phyloP scores from a whole-genome alignment of 768 basidiomycete genomes.

The Rhizopogon sp. region DNA sequence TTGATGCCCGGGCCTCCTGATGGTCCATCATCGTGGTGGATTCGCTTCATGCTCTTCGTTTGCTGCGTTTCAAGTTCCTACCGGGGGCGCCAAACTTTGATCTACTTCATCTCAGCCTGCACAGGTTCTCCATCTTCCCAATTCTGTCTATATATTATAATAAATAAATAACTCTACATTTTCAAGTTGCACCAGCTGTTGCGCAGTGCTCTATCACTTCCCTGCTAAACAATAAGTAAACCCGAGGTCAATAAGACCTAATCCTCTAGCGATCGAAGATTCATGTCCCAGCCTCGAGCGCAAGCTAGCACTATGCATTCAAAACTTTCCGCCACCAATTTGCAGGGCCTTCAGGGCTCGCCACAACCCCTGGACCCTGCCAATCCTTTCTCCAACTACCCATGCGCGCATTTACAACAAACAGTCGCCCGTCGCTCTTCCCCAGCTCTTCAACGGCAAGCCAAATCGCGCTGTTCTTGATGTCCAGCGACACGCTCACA shows the following conservation, averaged over 20 bases:
- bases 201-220: too few species aligned
- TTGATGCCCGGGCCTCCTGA: too few species aligned
- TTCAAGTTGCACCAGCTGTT: too few species aligned
- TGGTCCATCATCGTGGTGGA: too few species aligned
- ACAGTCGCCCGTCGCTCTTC: constrained; percentile 9
- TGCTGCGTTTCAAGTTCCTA: too few species aligned
- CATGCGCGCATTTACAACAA: constrained; percentile 5
- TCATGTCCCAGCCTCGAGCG: too few species aligned
- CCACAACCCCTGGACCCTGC: constrained; percentile 1
- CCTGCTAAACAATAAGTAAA: too few species aligned
- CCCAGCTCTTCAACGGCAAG: constrained; percentile 8
- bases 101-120: too few species aligned
- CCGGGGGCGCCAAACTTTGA: too few species aligned
- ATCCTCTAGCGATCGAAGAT: neutral
- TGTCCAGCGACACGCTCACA: neutral
- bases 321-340: constrained; percentile 4
- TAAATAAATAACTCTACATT: neutral
- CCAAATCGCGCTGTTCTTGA: constrained; percentile 8
- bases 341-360: constrained; percentile 2
- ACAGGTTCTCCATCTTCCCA: neutral
- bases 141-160: neutral
- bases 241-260: too few species aligned
- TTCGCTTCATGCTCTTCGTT: too few species aligned
- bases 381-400: constrained; percentile 8
- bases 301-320: too few species aligned